Conservation (phyloP, 306 rosid species). For the Dalbergia cultrata region DNA sequence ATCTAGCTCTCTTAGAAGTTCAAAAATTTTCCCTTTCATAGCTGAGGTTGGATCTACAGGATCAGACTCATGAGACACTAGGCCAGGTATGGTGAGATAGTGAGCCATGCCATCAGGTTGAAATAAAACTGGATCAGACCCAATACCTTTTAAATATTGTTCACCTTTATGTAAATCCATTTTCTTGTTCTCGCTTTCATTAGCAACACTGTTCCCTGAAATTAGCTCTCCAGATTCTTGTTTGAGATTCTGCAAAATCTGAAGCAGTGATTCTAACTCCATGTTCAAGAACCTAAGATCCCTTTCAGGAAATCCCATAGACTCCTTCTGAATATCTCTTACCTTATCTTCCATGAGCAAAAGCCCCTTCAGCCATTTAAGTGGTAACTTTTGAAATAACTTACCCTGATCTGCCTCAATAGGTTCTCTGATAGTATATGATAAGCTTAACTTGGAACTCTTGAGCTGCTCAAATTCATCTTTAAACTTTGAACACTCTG, state of each 20-base stretch:
- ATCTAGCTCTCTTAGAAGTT: constrained; percentile 84
- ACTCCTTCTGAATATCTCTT: constrained; percentile 72
- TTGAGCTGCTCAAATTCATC: constrained; percentile 71
- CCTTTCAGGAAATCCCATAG: constrained; percentile 73
- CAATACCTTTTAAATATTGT: constrained; percentile 64
- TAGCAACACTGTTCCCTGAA: constrained; percentile 53
- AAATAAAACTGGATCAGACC: constrained; percentile 72
- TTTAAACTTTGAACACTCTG: constrained; percentile 82
- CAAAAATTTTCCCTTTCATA: constrained; percentile 74
- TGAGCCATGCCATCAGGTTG: constrained; percentile 71
- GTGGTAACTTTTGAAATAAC: constrained; percentile 61
- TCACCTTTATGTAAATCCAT: constrained; percentile 59
- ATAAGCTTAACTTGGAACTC: constrained; percentile 58
- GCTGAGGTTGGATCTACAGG: constrained; percentile 75
- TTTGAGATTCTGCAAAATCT: constrained; percentile 73
- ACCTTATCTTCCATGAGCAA: constrained; percentile 81
- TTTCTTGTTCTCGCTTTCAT: constrained; percentile 57
- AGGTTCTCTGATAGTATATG: constrained; percentile 56
- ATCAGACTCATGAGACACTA: constrained; percentile 69
- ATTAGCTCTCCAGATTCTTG: constrained; percentile 66
- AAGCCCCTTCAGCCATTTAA: constrained; percentile 76
- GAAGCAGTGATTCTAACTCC: constrained; percentile 74
- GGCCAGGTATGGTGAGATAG: constrained; percentile 62
- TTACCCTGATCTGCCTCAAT: constrained; percentile 54
- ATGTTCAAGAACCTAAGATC: constrained; percentile 66